These are phyloP conservation scores for Yamadazyma conglobata DNA, from an alignment of 1,139 yeast genomes.

Conservation along the genomic window DNA sequence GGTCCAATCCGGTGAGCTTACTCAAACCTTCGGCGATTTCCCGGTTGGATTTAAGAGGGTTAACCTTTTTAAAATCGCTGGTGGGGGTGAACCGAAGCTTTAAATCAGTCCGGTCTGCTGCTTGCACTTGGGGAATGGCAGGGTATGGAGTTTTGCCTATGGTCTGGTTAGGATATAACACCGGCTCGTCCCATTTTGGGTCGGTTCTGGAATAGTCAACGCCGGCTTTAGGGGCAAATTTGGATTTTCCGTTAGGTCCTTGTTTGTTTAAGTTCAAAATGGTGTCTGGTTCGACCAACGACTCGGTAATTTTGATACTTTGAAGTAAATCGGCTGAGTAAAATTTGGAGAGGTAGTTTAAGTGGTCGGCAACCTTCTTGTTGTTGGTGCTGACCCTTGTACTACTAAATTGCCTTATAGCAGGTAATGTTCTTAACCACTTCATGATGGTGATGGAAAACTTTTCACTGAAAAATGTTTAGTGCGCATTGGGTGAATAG, in stretches of 20 bases:
- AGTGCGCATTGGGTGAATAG: too few species aligned
- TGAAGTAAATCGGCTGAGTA: conserved; percentile 76
- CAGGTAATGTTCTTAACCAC: too few species aligned
- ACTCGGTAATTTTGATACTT: conserved; percentile 77
- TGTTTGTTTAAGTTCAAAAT: conserved; percentile 33
- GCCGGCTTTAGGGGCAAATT: conserved; percentile 26
- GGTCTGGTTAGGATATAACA: conserved; percentile 46
- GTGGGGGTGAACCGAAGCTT: conserved; percentile 32
- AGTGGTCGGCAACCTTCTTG: conserved; percentile 39
- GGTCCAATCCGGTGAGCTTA: conserved; percentile 71
- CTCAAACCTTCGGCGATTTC: conserved; percentile 57
- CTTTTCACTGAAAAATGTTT: too few species aligned
- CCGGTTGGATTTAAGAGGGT: conserved; percentile 17
- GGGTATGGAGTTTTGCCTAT: conserved; percentile 40
- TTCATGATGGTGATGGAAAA: too few species aligned
- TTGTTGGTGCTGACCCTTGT: conserved; percentile 1
- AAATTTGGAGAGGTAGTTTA: conserved; percentile 61
- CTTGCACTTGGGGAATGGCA: conserved; percentile 36
- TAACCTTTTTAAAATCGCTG: conserved; percentile 13
- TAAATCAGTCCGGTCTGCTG: conserved; percentile 42
- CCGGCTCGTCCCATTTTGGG: conserved; percentile 47
- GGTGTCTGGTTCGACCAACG: conserved; percentile 63
- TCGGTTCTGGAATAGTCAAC: conserved; percentile 34
- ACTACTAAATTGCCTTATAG: conserved; percentile 2
- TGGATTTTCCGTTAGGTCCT: conserved; percentile 31